Evolutionary conservation across 108 stramenopile genomes (phyloP), one percentile per base, ranked within the genome.

Genomic region (Asterionellopsis glacialis): DNA sequence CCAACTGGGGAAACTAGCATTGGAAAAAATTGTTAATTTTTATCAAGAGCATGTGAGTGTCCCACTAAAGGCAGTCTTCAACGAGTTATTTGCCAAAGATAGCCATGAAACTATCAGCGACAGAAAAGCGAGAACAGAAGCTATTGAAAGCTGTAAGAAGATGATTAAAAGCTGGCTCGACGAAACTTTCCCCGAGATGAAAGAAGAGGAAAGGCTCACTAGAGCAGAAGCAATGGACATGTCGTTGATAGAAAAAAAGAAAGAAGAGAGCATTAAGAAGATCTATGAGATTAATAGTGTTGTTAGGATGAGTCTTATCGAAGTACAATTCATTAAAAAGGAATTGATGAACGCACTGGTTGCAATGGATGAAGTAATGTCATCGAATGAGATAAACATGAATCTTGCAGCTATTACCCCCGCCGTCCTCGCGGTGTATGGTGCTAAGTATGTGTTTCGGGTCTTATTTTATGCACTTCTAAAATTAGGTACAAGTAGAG

Each of bases 301-400:
- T 10, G 79, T 91, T 39, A 74, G 90, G 33, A 77, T 90, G 85
- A 82, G 82, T 40, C 77, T 95, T 45, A 95, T 95, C 63, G 90
- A 95, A 81, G 89, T 91, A 74, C 94, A 95, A 64, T 91, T 87
- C 66, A 81, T 95, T 57, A 95, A 92, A 67, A 94, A 93, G 85
- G 89, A 91, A 74, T 81, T 95, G 51, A 64, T 95, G 63, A 95
- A 82, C 62, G 90, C 94, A 1, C 75, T 95, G n/a, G 68, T 83
- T 15, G 87, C 90, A 13, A 84, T 95, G 77, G 94, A 95, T 60
- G 89, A 95, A 16, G 80, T 86, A 70, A 80, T 87, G 76, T 74
- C 83, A 39, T 72, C 77, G 18, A 95, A 91, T 55, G 90, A 95
- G 52, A 90, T 95, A 60, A 95, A 95, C 62, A 79, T 88, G 73